Conservation (phyloP, 768 basidiomycete genomes). For the Mycena vulgaris region DNA sequence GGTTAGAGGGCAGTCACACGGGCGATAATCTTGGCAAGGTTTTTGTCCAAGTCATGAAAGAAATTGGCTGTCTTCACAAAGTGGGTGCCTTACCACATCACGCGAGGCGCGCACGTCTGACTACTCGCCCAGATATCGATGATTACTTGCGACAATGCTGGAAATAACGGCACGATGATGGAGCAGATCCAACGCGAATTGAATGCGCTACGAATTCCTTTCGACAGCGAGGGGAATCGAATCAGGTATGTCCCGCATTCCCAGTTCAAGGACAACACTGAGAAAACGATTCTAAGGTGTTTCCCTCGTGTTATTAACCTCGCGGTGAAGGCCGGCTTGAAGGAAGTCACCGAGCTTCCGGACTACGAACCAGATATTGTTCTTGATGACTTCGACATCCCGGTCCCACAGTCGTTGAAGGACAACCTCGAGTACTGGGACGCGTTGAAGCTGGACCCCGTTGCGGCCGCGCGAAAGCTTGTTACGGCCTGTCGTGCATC, state of each 20-base stretch:
- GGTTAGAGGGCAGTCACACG: conserved; percentile 21
- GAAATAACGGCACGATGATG: conserved; percentile 13
- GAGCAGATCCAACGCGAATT: not conserved
- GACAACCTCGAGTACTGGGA: not conserved
- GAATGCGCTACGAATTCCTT: not conserved
- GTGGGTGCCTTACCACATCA: conserved; percentile 3
- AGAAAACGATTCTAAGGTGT: not conserved
- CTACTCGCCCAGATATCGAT: not conserved
- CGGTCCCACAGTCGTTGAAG: not conserved
- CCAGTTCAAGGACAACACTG: too few relatives aligned
- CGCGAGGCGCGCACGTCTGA: not conserved
- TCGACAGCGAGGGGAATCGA: conserved; percentile 12
- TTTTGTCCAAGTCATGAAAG: conserved; percentile 30
- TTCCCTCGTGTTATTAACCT: conserved; percentile 18
- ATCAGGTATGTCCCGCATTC: not conserved
- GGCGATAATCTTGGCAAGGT: conserved; percentile 36
- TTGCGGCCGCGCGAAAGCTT: not conserved
- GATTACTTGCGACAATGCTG: conserved; percentile 9
- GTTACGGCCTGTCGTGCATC: conserved; percentile 37
- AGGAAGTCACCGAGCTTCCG: conserved; percentile 1
- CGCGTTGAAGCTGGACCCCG: not conserved
- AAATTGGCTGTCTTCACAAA: conserved; percentile 25
- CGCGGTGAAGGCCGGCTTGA: not conserved
- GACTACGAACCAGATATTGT: not conserved
- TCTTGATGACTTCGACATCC: not conserved